Conservation (phyloP, 345 rosid species). For the Salix brachista region DNA sequence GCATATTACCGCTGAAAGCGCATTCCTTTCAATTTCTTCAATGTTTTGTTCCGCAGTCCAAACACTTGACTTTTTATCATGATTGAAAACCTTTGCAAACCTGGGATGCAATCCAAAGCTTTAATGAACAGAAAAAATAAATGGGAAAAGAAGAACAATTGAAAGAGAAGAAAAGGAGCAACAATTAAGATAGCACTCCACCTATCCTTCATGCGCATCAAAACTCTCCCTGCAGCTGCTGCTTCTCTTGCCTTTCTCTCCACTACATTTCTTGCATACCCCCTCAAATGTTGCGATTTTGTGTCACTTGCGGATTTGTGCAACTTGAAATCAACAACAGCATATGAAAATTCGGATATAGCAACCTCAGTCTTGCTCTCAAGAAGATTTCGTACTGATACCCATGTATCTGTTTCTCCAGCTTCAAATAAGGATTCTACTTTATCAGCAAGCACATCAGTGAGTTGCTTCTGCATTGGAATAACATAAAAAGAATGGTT, state of each 20-base stretch:
- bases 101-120: constrained; percentile 35
- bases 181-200: constrained; percentile 15
- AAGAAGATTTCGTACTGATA: constrained; percentile 60
- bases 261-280: constrained; percentile 50
- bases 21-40: constrained; percentile 57
- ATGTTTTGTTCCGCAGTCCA: constrained; percentile 80
- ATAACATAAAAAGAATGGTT: constrained; percentile 7
- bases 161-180: background rate
- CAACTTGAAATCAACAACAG: constrained; percentile 56
- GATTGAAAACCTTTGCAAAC: constrained; percentile 63
- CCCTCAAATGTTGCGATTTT: constrained; percentile 48
- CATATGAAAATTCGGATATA: constrained; percentile 40
- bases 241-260: constrained; percentile 71
- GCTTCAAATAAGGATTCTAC: constrained; percentile 57
- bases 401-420: constrained; percentile 60
- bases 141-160: background rate
- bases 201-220: constrained; percentile 76
- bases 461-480: constrained; percentile 50
- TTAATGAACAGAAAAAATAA: constrained; percentile 4
- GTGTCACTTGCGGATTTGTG: constrained; percentile 34
- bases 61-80: constrained; percentile 61
- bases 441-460: constrained; percentile 43
- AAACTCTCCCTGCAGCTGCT: constrained; percentile 49
- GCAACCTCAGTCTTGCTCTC: constrained; percentile 53
- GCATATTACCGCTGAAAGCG: constrained; percentile 52